Evolutionary conservation across 2,329 filamentous ascomycete genomes (phyloP).

Genomic region (Penicillium sclerotigenum): DNA sequence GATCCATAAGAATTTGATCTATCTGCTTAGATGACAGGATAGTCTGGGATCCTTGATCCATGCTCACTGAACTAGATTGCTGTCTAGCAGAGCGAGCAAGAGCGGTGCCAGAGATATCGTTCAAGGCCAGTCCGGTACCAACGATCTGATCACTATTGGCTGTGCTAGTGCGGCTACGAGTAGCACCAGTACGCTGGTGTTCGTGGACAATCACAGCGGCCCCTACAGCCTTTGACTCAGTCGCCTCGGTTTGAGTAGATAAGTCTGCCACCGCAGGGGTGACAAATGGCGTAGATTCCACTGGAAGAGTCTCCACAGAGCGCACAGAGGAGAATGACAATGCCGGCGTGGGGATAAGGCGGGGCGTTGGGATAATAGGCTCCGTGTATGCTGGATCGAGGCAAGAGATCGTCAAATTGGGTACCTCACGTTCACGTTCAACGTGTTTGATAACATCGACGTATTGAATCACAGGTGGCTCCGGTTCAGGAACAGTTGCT

Average conservation of each 20-base stretch:
- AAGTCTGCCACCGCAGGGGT: constrained; percentile 18
- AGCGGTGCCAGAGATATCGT: constrained; percentile 61
- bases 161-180: constrained; percentile 32
- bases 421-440: constrained; percentile 16
- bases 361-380: constrained; percentile 29
- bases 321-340: constrained; percentile 44
- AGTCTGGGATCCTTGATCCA: constrained; percentile 77
- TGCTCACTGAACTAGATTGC: constrained; percentile 44
- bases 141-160: constrained; percentile 26
- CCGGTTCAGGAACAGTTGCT: constrained; percentile 18
- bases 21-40: constrained; percentile 77
- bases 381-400: constrained; percentile 30
- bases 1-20: constrained; percentile 67
- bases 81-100: constrained; percentile 26
- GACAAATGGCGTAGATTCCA: constrained; percentile 34
- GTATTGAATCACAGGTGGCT: constrained; percentile 13
- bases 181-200: constrained; percentile 60
- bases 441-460: constrained; percentile 5
- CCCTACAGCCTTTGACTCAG: constrained; percentile 19
- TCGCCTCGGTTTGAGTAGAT: constrained; percentile 24
- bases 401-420: constrained; percentile 30
- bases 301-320: constrained; percentile 47
- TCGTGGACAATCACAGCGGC: constrained; percentile 57
- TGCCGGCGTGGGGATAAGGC: constrained; percentile 20
- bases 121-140: constrained; percentile 52